Percentiles rank a stretch among this genome's conserved stretches.
These are phyloP conservation scores for Apiospora marii DNA, from an alignment of 2,329 filamentous ascomycete genomes.

Conservation along the genomic window DNA sequence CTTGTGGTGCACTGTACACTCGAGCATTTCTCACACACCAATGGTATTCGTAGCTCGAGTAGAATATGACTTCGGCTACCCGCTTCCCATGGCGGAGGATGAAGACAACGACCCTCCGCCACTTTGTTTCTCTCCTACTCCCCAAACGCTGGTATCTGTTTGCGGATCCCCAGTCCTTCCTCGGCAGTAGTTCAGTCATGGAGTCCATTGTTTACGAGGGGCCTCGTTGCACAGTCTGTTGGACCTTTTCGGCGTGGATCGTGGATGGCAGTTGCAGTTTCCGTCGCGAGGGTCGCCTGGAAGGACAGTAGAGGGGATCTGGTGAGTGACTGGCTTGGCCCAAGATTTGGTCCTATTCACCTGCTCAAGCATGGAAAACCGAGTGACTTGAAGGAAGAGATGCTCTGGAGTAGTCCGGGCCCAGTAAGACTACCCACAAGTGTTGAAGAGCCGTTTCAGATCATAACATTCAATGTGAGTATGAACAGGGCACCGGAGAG, in stretches of 20 bases:
- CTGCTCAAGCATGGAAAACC: neutral
- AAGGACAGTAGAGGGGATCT: neutral
- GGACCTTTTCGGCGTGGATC: neutral
- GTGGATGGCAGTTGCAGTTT: neutral
- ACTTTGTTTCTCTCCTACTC: neutral
- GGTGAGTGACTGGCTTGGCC: neutral
- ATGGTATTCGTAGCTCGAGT: neutral
- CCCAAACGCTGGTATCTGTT: neutral
- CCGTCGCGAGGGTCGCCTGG: neutral
- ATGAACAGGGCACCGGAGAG: neutral
- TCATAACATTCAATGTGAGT: neutral
- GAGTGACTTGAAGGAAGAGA: neutral
- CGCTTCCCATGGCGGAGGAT: neutral
- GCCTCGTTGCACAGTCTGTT: neutral
- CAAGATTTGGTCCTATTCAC: neutral
- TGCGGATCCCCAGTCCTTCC: neutral
- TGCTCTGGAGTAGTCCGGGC: neutral
- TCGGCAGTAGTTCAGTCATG: neutral
- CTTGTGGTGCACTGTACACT: neutral
- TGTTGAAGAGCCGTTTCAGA: neutral
- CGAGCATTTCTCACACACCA: neutral
- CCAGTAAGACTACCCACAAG: neutral
- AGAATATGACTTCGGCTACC: neutral
- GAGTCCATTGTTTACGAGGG: neutral
- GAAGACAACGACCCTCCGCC: neutral